phyloP scores from a whole-genome alignment of 2,329 filamentous ascomycete genomes.

The Colletotrichum tofieldiae region DNA sequence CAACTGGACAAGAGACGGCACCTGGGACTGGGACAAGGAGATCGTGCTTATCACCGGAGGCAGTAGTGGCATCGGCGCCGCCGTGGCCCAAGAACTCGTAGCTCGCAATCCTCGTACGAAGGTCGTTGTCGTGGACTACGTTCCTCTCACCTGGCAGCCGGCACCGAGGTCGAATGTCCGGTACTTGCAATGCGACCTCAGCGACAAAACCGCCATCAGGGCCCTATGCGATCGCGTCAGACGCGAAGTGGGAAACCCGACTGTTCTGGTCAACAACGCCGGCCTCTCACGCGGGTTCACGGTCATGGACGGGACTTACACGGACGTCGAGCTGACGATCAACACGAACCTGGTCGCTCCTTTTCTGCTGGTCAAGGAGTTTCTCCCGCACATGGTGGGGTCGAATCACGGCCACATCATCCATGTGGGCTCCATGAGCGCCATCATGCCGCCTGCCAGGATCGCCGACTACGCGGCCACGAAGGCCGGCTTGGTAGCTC shows the following conservation, averaged over 20 bases:
- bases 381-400: slow-evolving; percentile 71
- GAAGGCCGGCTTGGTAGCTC: slow-evolving; percentile 59
- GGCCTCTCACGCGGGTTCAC: slow-evolving; percentile 48
- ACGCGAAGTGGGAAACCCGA: slow-evolving; percentile 54
- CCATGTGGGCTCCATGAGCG: slow-evolving; percentile 71
- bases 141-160: slow-evolving; percentile 48
- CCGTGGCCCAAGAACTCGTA: slow-evolving; percentile 51
- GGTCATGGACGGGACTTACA: slow-evolving; percentile 49
- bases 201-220: slow-evolving; percentile 49
- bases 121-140: slow-evolving; percentile 54
- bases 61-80: slow-evolving; percentile 58
- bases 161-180: not conserved
- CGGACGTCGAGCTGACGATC: slow-evolving; percentile 50
- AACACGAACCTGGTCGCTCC: slow-evolving; percentile 70
- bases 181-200: slow-evolving; percentile 48
- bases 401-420: slow-evolving; percentile 76
- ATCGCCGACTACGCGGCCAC: slow-evolving; percentile 73
- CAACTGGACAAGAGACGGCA: slow-evolving; percentile 45
- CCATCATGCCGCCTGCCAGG: slow-evolving; percentile 65
- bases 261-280: slow-evolving; percentile 55
- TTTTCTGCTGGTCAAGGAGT: slow-evolving; percentile 70
- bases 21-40: slow-evolving; percentile 57
- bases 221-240: slow-evolving; percentile 49
- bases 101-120: slow-evolving; percentile 46
- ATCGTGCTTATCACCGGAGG: slow-evolving; percentile 62